Evolutionary conservation across 108 stramenopile genomes (phyloP), one percentile per base, ranked within the genome.

Genomic region (Cylindrotheca fusiformis): DNA sequence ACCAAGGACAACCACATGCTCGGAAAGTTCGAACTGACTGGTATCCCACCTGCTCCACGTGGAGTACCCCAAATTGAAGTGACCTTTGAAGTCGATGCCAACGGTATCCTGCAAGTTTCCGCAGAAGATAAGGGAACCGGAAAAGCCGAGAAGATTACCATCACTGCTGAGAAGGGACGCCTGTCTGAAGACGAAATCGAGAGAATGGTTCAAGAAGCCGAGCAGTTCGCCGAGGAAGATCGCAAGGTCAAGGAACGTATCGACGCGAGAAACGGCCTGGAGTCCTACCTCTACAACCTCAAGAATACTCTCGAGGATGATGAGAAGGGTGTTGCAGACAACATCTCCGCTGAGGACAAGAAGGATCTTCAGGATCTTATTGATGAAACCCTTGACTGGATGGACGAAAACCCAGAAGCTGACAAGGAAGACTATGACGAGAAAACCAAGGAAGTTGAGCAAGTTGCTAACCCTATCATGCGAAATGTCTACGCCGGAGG

Each of bases 381-480:
- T 61, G 85, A 95, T 29, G 97, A 97, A 75, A 82, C 88, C 32
- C 72, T 97, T 50, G 93, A 97, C 75, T 97, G 97, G 97, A 86
- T 97, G 71, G 95, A 97, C 72, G 85, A 91, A 66, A 95, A 95
- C 82, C 88, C 90, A 44, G 89, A 94, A 64, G 95, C 94, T 41
- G 93, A 94, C 60, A 85, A 93, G 68, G 93, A 95, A 64, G 97
- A 97, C 71, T 91, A 91, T 73, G 79, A 86, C 59, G 94, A 81
- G 58, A 96, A 97, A 89, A 88, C 85, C 66, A 96, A 97, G 87
- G 95, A 94, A 83, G 79, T 97, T 44, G 97, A 97, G 76, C 76
- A 78, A 63, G 69, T 96, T 47, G 85, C 92, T 51, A 96, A 94
- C 71, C 97, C 97, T 44, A 93, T 97, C 84, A 91, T 97, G 87